phyloP scores from a whole-genome alignment of 768 basidiomycete species.

The Phaffia australis region DNA sequence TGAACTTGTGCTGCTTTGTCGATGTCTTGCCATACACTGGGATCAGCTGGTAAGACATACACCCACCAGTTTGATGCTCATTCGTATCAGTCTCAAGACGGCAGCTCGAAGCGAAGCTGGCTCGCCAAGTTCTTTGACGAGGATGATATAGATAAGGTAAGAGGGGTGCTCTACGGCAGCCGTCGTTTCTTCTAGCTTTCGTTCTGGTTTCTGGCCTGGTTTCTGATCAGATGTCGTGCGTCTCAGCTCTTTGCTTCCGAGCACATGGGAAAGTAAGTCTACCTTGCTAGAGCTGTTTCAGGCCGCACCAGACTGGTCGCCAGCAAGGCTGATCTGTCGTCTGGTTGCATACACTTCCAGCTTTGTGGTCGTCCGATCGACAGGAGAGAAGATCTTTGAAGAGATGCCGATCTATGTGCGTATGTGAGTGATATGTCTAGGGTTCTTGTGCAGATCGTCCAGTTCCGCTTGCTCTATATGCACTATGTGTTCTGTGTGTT shows the following conservation, averaged over 20 bases:
- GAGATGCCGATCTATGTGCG: conserved; percentile 58
- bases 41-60: background rate
- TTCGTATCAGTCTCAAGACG: background rate
- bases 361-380: conserved; percentile 37
- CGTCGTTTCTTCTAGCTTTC: background rate
- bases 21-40: background rate
- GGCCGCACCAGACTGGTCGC: conserved; percentile 2
- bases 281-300: background rate
- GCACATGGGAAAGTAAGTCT: conserved; percentile 33
- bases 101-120: background rate
- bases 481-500: too few relatives aligned
- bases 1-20: background rate
- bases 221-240: background rate
- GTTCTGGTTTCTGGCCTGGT: background rate
- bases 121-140: conserved; percentile 18
- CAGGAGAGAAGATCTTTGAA: conserved; percentile 52
- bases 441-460: background rate
- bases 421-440: background rate
- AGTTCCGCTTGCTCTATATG: background rate
- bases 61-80: background rate
- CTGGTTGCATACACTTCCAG: conserved; percentile 29
- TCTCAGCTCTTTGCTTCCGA: conserved; percentile 36
- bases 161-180: conserved; percentile 7
- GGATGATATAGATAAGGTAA: conserved; percentile 35
- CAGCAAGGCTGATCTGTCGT: background rate